Evolutionary conservation across 2,329 filamentous ascomycete genomes (phyloP).

Genomic region (Capronia coronata): DNA sequence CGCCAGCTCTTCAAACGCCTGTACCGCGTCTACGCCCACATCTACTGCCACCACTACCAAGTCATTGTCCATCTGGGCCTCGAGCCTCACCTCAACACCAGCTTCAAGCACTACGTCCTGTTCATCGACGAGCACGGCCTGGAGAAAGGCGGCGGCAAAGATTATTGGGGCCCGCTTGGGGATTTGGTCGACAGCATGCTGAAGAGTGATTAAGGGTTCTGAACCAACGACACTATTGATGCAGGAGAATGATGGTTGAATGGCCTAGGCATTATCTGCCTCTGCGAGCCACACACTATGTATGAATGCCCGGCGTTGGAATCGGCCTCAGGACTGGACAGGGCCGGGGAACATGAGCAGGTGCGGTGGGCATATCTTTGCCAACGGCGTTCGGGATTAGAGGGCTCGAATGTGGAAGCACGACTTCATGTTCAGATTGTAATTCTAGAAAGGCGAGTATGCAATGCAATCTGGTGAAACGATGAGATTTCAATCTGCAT

Average conservation of each 20-base stretch:
- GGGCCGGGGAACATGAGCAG: not conserved
- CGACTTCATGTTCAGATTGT: not conserved
- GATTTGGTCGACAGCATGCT: constrained; percentile 98
- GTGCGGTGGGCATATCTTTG: not conserved
- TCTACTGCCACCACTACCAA: constrained; percentile 99
- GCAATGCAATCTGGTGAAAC: not conserved
- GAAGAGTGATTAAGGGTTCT: constrained; percentile 64
- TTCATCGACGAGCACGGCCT: constrained; percentile 96
- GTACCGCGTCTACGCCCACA: constrained; percentile 97
- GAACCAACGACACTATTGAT: not conserved
- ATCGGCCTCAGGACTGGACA: not conserved
- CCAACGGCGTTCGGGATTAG: not conserved
- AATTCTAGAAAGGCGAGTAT: not conserved
- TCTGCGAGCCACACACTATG: not conserved
- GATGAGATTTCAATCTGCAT: not conserved
- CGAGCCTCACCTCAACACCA: constrained; percentile 95
- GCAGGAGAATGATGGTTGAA: not conserved
- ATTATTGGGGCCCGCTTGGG: constrained; percentile 93
- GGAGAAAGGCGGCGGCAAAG: constrained; percentile 68
- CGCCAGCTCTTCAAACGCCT: constrained; percentile 98
- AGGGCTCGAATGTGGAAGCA: not conserved
- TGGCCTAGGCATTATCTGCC: not conserved
- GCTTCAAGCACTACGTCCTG: constrained; percentile 98
- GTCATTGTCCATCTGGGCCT: constrained; percentile 91
- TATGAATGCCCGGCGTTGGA: not conserved